phyloP scores from a whole-genome alignment of 2,329 filamentous ascomycete species.

The Aspergillus tamarii region DNA sequence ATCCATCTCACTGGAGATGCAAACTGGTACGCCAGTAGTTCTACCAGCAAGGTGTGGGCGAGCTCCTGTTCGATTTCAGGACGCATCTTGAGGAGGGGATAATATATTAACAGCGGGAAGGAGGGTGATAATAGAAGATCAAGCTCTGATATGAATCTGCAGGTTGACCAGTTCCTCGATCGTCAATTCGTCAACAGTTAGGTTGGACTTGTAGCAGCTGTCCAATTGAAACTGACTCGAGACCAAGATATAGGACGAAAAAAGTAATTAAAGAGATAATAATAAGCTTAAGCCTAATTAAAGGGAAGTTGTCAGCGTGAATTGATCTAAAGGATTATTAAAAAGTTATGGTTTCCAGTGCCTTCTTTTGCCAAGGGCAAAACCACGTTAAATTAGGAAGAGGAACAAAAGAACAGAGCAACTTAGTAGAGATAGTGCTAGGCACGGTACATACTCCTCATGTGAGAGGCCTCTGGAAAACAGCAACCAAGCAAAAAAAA shows the following conservation, averaged over 20 bases:
- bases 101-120: constrained; percentile 14
- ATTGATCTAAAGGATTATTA: not conserved
- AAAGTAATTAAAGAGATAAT: constrained; percentile 8
- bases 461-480: not conserved
- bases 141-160: not conserved
- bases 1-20: constrained; percentile 99
- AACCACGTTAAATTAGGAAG: not conserved
- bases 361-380: not conserved
- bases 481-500: constrained; percentile 6
- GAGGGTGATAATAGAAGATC: not conserved
- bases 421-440: not conserved
- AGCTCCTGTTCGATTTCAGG: constrained; percentile 99
- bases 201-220: not conserved
- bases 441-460: constrained; percentile 1
- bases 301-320: not conserved
- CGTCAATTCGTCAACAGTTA: not conserved
- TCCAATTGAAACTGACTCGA: not conserved
- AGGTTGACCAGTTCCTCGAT: not conserved
- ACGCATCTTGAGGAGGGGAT: constrained; percentile 68
- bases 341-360: not conserved
- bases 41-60: constrained; percentile 94
- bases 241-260: not conserved
- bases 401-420: not conserved
- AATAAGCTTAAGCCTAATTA: constrained; percentile 4
- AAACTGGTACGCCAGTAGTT: constrained; percentile 99